Evolutionary conservation across 2,329 filamentous ascomycete genomes (phyloP).

Genomic region (Aspergillus chevalieri): DNA sequence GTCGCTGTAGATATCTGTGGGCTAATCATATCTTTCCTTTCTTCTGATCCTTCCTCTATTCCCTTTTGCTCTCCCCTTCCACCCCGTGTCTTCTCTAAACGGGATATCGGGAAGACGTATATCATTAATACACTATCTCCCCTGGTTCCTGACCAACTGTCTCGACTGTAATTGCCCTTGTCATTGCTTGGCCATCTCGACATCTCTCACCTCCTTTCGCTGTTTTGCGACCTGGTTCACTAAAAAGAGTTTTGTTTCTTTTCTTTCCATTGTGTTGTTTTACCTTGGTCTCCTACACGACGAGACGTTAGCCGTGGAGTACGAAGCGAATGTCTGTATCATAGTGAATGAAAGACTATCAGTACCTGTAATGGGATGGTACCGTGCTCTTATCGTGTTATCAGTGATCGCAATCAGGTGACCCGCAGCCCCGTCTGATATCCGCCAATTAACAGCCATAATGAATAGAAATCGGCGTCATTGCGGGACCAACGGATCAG

Average conservation of each 20-base stretch:
- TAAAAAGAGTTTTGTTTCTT: not conserved
- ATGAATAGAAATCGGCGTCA: too few species aligned
- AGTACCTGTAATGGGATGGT: too few species aligned
- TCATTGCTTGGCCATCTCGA: constrained; percentile 9
- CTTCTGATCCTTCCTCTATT: constrained; percentile 9
- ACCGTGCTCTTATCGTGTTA: too few species aligned
- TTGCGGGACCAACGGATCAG: too few species aligned
- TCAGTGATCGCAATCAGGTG: too few species aligned
- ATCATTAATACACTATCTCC: not conserved
- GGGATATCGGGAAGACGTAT: not conserved
- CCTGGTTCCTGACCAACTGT: constrained; percentile 5
- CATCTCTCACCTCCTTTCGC: constrained; percentile 8
- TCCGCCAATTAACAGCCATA: too few species aligned
- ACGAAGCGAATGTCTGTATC: too few species aligned
- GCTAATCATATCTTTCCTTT: not conserved
- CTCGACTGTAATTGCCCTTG: constrained; percentile 24
- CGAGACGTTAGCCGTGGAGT: too few species aligned
- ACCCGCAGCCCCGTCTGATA: too few species aligned
- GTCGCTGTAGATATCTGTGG: not conserved
- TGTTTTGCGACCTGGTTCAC: constrained; percentile 1
- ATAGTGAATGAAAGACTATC: too few species aligned
- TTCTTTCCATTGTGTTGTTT: too few species aligned
- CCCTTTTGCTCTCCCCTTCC: constrained; percentile 4
- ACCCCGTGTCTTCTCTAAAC: constrained; percentile 6
- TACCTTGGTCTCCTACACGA: too few species aligned